Base-by-base conservation (phyloP, 1,284 basidiomycete genomes). In the Marasmius tenuissimus region DNA sequence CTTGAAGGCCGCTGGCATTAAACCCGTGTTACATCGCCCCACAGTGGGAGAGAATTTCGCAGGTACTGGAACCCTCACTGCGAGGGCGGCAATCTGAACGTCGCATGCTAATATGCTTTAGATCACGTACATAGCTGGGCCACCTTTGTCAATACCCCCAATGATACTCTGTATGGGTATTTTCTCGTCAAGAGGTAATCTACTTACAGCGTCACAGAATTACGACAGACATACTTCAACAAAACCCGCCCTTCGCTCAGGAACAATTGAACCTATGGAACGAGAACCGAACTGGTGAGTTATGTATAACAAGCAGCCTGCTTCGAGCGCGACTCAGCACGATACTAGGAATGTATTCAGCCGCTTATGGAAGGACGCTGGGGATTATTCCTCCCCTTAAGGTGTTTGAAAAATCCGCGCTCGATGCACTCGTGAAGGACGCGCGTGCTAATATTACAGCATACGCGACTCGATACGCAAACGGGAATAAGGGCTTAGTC, bases 41-140 rank as follows among this genome's bases (percentile, higher is more conserved):
- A 71, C 66, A n/a, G 67, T 73, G 3, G 71, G 72, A 22, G 71
- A 73, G 55, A 73, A 73, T 53, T 57, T 73, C 8, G 68, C 69
- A 42, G 72, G 73, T 72, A 38, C 10, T 1, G 7, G 22, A 27
- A 16, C 18, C 50, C 4, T 10, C 27, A 27, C 4, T 52, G 16
- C 22, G 27, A 33, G 14, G 4, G 1, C n/a, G 8, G 3, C 4
- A 18, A 10, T 34, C 12, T n/a, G 5, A 34, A 16, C n/a, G 33
- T n/a, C 20, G 4, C 18, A 22, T 49, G n/a, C 27, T 49, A 27
- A 48, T 11, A 35, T 45, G 8, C 27, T n/a, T 27, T 16, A 61
- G 60, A 61, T 49, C 60, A 61, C 34, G 45, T 45, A 38, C 60
- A 58, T 35, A 50, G 60, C 45, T 61, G 55, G 54, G 60, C 38